These are phyloP conservation scores for Paraleonurus japonicus DNA, from an alignment of 257 asterid genomes.

Conservation along the genomic window DNA sequence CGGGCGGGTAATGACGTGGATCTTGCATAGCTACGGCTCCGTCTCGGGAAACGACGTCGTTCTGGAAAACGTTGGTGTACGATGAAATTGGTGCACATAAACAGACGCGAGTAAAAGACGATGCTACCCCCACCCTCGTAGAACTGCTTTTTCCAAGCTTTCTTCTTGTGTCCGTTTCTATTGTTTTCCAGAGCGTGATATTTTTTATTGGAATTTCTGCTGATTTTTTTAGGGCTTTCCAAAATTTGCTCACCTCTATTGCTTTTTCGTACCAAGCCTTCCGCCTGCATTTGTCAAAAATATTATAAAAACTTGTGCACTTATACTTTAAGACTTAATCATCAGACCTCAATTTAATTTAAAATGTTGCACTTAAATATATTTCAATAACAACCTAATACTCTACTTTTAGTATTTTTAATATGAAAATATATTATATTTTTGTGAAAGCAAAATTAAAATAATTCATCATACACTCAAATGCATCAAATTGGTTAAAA, in stretches of 20 bases:
- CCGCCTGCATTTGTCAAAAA: constrained; percentile 31
- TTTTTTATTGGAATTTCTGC: constrained; percentile 36
- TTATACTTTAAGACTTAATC: background rate
- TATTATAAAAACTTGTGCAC: background rate
- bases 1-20: constrained; percentile 25
- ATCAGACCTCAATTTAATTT: no score
- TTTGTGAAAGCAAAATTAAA: no score
- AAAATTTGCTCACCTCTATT: constrained; percentile 54
- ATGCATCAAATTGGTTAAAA: no score
- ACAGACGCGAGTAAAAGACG: constrained; percentile 62
- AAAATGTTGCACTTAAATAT: no score
- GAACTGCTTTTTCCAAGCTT: constrained; percentile 70
- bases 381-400: no score
- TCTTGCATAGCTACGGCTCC: constrained; percentile 62
- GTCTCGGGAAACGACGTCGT: constrained; percentile 51
- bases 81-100: constrained; percentile 81
- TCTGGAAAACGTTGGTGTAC: constrained; percentile 58
- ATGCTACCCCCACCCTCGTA: constrained; percentile 45
- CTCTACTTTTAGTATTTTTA: no score
- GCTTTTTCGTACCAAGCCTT: constrained; percentile 88
- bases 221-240: constrained; percentile 54
- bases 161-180: constrained; percentile 21
- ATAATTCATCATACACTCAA: no score
- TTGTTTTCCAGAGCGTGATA: constrained; percentile 43
- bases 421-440: no score